A percentile compares a stretch with the other conserved stretches of the same genome.
phyloP scores from a whole-genome alignment of 192 early-diverging fungal genomes.

The Backusella tuberculispora region DNA sequence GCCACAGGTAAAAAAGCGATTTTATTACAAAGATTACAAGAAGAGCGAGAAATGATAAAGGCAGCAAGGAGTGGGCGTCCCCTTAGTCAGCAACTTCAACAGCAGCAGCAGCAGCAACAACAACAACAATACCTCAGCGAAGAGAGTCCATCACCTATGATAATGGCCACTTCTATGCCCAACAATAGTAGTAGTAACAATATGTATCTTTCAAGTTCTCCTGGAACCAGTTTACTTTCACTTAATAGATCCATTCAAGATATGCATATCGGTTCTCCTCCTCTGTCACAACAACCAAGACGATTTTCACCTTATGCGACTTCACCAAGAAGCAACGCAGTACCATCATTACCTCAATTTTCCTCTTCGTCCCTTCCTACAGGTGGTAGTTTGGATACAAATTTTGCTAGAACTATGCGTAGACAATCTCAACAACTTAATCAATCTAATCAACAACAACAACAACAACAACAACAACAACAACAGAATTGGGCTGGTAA shows the following conservation, averaged over 20 bases:
- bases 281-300: conserved; percentile 29
- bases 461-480: neutral
- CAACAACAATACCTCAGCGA: neutral
- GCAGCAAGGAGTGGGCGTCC: conserved; percentile 19
- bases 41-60: conserved; percentile 42
- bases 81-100: neutral
- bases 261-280: conserved; percentile 40
- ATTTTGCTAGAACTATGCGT: conserved; percentile 14
- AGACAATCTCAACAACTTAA: neutral
- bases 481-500: neutral
- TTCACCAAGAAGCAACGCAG: neutral
- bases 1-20: conserved; percentile 74
- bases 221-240: conserved; percentile 22
- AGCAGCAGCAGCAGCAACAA: no score
- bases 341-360: neutral
- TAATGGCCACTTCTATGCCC: conserved; percentile 21
- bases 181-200: neutral
- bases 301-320: conserved; percentile 39
- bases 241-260: conserved; percentile 39
- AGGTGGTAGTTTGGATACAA: neutral
- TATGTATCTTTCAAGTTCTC: conserved; percentile 23
- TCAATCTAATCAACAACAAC: neutral
- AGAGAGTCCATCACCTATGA: neutral
- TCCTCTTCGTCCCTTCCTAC: conserved; percentile 23
- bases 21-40: conserved; percentile 66